Conservation (phyloP, 208 protist genomes). For the Acanthamoeba healyi region DNA sequence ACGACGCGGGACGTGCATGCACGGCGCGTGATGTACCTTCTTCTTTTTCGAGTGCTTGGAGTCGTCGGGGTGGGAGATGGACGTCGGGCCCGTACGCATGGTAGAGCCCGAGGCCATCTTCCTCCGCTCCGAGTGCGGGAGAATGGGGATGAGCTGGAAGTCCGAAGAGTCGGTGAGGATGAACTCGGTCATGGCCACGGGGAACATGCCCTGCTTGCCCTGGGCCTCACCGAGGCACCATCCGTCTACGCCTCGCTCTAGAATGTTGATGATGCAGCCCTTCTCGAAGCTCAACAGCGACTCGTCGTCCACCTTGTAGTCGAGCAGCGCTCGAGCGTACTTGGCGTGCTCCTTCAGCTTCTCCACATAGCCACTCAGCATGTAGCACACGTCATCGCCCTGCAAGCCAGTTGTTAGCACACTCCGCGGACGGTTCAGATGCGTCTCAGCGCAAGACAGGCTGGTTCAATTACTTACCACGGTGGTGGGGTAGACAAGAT, state of each 20-base stretch:
- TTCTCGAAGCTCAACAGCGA: slow-evolving; percentile 43
- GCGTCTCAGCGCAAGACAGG: no score
- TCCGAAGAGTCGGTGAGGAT: background rate
- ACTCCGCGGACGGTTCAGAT: no score
- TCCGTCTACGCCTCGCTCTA: background rate
- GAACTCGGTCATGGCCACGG: background rate
- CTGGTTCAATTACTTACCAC: no score
- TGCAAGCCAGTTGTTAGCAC: no score
- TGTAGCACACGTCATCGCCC: slow-evolving; percentile 1
- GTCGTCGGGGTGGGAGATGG: background rate
- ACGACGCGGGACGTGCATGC: no score
- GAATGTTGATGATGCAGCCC: background rate
- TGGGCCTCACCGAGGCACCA: slow-evolving; percentile 1
- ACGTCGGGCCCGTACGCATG: background rate
- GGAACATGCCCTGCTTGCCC: slow-evolving; percentile 6
- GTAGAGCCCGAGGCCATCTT: background rate
- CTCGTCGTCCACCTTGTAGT: slow-evolving; percentile 57
- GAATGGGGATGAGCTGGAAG: background rate
- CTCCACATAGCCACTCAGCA: background rate
- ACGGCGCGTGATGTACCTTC: no score
- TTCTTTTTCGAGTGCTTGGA: no score
- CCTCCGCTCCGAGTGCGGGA: background rate
- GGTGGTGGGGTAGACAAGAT: no score
- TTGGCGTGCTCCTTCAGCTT: slow-evolving; percentile 31
- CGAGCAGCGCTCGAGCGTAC: slow-evolving; percentile 13